Base-by-base conservation (phyloP, 2,329 filamentous ascomycete species). In the Juglanconis sp. region DNA sequence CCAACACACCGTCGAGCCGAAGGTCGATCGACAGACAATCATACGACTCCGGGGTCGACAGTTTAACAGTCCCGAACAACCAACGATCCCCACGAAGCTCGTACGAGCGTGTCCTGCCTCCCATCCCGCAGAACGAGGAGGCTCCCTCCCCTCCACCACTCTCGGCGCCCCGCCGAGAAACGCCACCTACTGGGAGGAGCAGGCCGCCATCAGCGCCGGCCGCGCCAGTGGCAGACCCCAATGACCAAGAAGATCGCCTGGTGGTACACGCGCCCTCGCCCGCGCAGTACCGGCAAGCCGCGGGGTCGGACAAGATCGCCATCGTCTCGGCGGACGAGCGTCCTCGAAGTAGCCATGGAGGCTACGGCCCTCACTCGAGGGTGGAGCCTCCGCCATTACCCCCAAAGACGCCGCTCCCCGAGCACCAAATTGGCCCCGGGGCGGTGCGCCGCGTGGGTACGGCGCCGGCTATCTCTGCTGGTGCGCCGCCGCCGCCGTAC, bases 401-500 rank as follows among this genome's bases (percentile, higher is more conserved):
- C 15, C 90, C 90, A 9, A 93, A 94, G 73, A 92, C 88, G 1
- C 89, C 89, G 0, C 81, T 92, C 3, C 84, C 82, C 0, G 87
- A 85, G 60, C 72, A 71, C 66, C 77, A 72, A 24, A 17, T 31
- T 65, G 68, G 56, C 50, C 68, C 63, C 42, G 70, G 63, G 68
- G 76, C 65, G 67, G 75, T 66, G 53, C 69, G 63, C 17, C 56
- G 62, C 3, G 47, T 53, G 36, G 62, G 62, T 5, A 62, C 59
- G 11, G 62, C 56, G 32, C 59, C 59, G 11, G 62, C n/a, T 5
- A 35, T 57, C 48, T 51, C 24, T 24, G 35, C 42, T 30, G 56
- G 65, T 17, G 59, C 66, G 17, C 42, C 61, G 11, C 72, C 77
- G 8, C 81, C 91, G 38, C 92, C 92, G 1, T 97, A 97, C 72